phyloP scores from a whole-genome alignment of 306 rosid species.

The Crataegus laevigata region DNA sequence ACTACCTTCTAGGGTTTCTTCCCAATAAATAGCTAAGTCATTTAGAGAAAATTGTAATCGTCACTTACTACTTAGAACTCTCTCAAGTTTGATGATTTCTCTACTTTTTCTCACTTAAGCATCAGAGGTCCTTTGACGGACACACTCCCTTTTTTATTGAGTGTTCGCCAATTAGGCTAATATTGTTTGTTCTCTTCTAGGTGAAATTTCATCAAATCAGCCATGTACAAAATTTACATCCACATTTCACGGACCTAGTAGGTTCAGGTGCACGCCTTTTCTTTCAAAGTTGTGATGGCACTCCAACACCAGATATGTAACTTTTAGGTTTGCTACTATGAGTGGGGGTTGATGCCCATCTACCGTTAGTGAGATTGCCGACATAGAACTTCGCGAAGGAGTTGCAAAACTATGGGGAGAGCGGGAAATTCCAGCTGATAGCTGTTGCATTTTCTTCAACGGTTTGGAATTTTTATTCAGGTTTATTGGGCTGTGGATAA shows the following conservation, averaged over 20 bases:
- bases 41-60: no score
- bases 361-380: slow-evolving; percentile 7
- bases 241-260: neutral
- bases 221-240: no score
- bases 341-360: slow-evolving; percentile 37
- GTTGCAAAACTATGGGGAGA: slow-evolving; percentile 38
- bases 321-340: slow-evolving; percentile 52
- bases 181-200: no score
- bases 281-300: slow-evolving; percentile 33
- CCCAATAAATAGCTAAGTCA: no score
- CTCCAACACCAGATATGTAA: slow-evolving; percentile 40
- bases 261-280: slow-evolving; percentile 19
- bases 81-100: no score
- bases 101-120: no score
- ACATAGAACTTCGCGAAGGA: slow-evolving; percentile 21
- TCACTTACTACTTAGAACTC: no score
- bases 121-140: no score
- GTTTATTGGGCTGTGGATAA: slow-evolving; percentile 62
- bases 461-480: slow-evolving; percentile 12
- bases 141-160: no score
- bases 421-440: slow-evolving; percentile 27
- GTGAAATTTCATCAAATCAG: no score
- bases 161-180: no score
- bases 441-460: slow-evolving; percentile 18
- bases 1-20: no score